A percentile compares a stretch with the other conserved stretches of the same genome.
Evolutionary conservation across 2,329 filamentous ascomycete species (phyloP).

Genomic region (Fusarium graminum): DNA sequence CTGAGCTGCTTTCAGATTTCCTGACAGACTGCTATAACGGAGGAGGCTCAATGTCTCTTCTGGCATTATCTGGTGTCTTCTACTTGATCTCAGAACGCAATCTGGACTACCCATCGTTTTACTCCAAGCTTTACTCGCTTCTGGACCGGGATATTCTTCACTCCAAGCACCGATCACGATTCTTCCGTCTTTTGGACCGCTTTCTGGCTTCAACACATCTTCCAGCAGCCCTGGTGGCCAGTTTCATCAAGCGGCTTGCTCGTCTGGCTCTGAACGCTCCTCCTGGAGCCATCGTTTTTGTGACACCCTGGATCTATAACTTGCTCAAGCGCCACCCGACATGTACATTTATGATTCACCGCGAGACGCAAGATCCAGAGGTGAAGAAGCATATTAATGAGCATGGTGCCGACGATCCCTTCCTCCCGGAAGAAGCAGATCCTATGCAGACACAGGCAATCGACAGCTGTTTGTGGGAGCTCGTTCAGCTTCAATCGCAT

Average conservation of each 20-base stretch:
- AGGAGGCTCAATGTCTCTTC: slow-evolving; percentile 86
- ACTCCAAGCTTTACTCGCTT: slow-evolving; percentile 91
- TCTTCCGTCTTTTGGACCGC: slow-evolving; percentile 91
- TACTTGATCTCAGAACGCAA: slow-evolving; percentile 95
- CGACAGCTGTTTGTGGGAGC: slow-evolving; percentile 94
- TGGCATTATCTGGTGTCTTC: slow-evolving; percentile 93
- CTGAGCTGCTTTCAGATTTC: slow-evolving; percentile 95
- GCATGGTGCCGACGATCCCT: slow-evolving; percentile 77
- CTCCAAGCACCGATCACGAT: slow-evolving; percentile 92
- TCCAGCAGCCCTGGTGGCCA: slow-evolving; percentile 89
- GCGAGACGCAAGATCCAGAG: slow-evolving; percentile 72
- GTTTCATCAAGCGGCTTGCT: slow-evolving; percentile 94
- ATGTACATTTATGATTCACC: slow-evolving; percentile 96
- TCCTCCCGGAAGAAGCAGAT: slow-evolving; percentile 79
- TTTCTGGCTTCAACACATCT: slow-evolving; percentile 94
- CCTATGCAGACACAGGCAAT: slow-evolving; percentile 89
- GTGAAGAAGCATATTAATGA: slow-evolving; percentile 71
- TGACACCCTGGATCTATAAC: slow-evolving; percentile 96
- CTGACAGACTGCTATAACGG: slow-evolving; percentile 92
- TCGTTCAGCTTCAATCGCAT: slow-evolving; percentile 90
- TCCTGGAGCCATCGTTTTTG: slow-evolving; percentile 87
- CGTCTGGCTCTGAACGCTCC: slow-evolving; percentile 88
- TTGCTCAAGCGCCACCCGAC: slow-evolving; percentile 88
- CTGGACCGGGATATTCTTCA: slow-evolving; percentile 88
- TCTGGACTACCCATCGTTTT: slow-evolving; percentile 95